Evolutionary conservation across 352 stramenopile species (phyloP).

Genomic region (Phytophthora melonis): DNA sequence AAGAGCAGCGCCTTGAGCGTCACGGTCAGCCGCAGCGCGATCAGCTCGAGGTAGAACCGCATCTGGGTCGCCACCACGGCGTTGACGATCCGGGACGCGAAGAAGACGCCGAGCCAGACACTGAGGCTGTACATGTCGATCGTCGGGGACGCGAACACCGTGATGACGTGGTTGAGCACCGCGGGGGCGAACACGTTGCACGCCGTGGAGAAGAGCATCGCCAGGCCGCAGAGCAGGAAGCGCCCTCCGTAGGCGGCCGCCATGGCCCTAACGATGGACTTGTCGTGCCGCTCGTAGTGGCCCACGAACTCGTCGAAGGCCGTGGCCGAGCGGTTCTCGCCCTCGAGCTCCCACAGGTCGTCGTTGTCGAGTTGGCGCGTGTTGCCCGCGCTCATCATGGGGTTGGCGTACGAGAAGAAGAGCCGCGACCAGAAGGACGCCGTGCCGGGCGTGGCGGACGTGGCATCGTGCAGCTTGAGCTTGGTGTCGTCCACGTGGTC

Average conservation of each 20-base stretch:
- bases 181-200: slow-evolving; percentile 53
- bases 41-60: slow-evolving; percentile 40
- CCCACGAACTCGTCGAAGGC: slow-evolving; percentile 41
- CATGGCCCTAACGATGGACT: slow-evolving; percentile 42
- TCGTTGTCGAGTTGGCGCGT: slow-evolving; percentile 46
- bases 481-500: slow-evolving; percentile 16
- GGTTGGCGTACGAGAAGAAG: slow-evolving; percentile 57
- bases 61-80: slow-evolving; percentile 37
- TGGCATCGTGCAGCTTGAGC: slow-evolving; percentile 5
- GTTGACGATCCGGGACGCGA: slow-evolving; percentile 43
- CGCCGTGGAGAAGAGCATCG: slow-evolving; percentile 36
- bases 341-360: slow-evolving; percentile 56
- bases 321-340: slow-evolving; percentile 29
- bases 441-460: slow-evolving; percentile 14
- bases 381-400: slow-evolving; percentile 54
- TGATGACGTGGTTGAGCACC: slow-evolving; percentile 60
- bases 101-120: slow-evolving; percentile 58
- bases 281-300: slow-evolving; percentile 28
- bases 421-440: slow-evolving; percentile 37
- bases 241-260: slow-evolving; percentile 30
- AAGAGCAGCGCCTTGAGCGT: slow-evolving; percentile 57
- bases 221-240: slow-evolving; percentile 43
- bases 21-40: slow-evolving; percentile 42
- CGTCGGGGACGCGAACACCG: slow-evolving; percentile 28
- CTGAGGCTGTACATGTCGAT: slow-evolving; percentile 40